Evolutionary conservation across 2,329 filamentous ascomycete genomes (phyloP).

Genomic region (Exophiala xenobiotica): DNA sequence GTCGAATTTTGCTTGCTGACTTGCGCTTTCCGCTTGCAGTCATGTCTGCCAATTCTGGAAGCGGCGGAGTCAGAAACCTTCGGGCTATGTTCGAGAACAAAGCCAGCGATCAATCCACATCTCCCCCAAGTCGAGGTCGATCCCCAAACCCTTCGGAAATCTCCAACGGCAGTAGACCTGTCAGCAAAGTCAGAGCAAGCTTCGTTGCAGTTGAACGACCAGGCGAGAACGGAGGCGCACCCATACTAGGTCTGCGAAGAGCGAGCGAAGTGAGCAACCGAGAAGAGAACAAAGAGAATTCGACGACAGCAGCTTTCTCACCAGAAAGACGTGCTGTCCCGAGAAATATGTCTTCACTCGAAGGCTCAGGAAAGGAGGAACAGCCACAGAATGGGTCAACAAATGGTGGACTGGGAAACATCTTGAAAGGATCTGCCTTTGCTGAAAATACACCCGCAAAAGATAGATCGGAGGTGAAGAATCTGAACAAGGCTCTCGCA

Average conservation of each 20-base stretch:
- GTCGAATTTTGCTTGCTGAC: conserved; percentile 12
- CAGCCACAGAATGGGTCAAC: conserved; percentile 1
- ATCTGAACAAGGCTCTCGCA: conserved; percentile 13
- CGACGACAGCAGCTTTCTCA: conserved; percentile 7
- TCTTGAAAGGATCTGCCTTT: conserved; percentile 36
- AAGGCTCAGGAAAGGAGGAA: not conserved
- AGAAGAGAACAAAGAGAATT: conserved; percentile 30
- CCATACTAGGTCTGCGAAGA: conserved; percentile 43
- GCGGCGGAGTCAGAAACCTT: conserved; percentile 69
- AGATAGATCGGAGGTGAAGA: conserved; percentile 11
- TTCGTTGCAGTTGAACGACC: conserved; percentile 68
- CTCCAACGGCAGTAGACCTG: conserved; percentile 54
- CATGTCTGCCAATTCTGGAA: conserved; percentile 39
- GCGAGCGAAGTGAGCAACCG: conserved; percentile 36
- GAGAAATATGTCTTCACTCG: conserved; percentile 35
- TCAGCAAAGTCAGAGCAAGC: conserved; percentile 72
- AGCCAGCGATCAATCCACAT: conserved; percentile 58
- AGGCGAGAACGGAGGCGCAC: conserved; percentile 40
- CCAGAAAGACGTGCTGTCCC: conserved; percentile 29
- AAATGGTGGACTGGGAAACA: conserved; percentile 29
- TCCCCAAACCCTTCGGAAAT: conserved; percentile 56
- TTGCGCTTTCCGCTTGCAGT: conserved; percentile 21
- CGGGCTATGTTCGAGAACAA: conserved; percentile 79
- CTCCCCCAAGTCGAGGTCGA: conserved; percentile 67
- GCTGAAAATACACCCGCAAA: conserved; percentile 24